Evolutionary conservation across 2,329 filamentous ascomycete species (phyloP).

Genomic region (Xylariaceae sp.): DNA sequence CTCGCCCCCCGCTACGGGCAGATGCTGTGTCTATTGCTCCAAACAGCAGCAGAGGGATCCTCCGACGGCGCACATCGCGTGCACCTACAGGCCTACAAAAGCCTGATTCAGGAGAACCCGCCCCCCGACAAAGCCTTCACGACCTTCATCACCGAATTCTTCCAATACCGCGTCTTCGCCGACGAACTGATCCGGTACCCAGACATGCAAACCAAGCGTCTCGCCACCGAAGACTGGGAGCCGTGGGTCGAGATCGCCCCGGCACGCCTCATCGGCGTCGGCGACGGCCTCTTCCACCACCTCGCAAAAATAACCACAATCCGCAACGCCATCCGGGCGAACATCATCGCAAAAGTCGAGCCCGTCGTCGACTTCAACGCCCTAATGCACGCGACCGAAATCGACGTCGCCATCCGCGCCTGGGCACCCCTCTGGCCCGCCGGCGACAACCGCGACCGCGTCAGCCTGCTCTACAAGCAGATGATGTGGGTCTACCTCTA

Average conservation of each 20-base stretch:
- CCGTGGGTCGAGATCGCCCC: conserved; percentile 40
- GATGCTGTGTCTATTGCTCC: conserved; percentile 57
- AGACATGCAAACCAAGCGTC: conserved; percentile 33
- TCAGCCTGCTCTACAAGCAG: conserved; percentile 57
- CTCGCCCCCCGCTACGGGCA: conserved; percentile 55
- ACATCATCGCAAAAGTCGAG: conserved; percentile 57
- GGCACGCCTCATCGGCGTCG: conserved; percentile 67
- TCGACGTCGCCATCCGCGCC: conserved; percentile 66
- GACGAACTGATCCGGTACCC: conserved; percentile 55
- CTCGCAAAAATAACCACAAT: conserved; percentile 75
- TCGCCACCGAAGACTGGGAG: conserved; percentile 43
- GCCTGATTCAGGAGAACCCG: conserved; percentile 59
- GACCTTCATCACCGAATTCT: conserved; percentile 66
- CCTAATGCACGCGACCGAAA: conserved; percentile 66
- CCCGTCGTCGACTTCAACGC: conserved; percentile 69
- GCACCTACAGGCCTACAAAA: conserved; percentile 71
- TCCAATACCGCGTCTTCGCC: conserved; percentile 74
- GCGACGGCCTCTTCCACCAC: conserved; percentile 74
- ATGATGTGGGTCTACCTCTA: conserved; percentile 62
- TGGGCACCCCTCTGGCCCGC: conserved; percentile 64
- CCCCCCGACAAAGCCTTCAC: conserved; percentile 61
- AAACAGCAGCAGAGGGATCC: conserved; percentile 53
- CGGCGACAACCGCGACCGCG: conserved; percentile 52
- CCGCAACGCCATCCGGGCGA: conserved; percentile 65
- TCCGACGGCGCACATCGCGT: conserved; percentile 66